Conservation (phyloP, 1,284 basidiomycete species). For the Ustilago cynodontis region DNA sequence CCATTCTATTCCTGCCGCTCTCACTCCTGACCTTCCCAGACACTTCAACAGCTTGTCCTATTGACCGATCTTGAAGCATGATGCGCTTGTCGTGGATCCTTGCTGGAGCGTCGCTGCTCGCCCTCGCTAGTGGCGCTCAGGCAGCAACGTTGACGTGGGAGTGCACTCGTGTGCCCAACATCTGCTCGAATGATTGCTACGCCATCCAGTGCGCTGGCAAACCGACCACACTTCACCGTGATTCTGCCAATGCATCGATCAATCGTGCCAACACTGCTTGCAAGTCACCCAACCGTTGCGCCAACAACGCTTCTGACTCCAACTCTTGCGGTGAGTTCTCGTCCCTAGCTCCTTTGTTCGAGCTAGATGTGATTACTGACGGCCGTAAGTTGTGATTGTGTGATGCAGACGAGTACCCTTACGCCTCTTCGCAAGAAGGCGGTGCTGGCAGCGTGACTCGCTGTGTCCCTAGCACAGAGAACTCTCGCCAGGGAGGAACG, state of each 20-base stretch:
- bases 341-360: neutral
- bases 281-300: slow-evolving; percentile 54
- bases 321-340: slow-evolving; percentile 50
- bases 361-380: slow-evolving; percentile 1
- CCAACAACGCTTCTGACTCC: slow-evolving; percentile 29
- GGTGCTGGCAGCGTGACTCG: slow-evolving; percentile 52
- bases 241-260: slow-evolving; percentile 40
- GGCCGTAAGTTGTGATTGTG: slow-evolving; percentile 5
- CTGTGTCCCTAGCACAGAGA: slow-evolving; percentile 53
- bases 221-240: slow-evolving; percentile 55
- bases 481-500: slow-evolving; percentile 51
- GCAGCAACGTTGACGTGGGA: slow-evolving; percentile 55
- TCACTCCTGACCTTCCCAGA: neutral
- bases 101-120: slow-evolving; percentile 8
- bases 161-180: slow-evolving; percentile 58
- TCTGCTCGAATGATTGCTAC: slow-evolving; percentile 58
- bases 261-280: slow-evolving; percentile 54
- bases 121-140: neutral
- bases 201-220: slow-evolving; percentile 54
- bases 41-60: neutral
- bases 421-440: slow-evolving; percentile 53
- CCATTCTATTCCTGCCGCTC: neutral
- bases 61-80: neutral
- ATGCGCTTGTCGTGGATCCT: neutral
- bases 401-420: slow-evolving; percentile 53